Conservation (phyloP, 2,329 filamentous ascomycete species). For the Nemania serpens region DNA sequence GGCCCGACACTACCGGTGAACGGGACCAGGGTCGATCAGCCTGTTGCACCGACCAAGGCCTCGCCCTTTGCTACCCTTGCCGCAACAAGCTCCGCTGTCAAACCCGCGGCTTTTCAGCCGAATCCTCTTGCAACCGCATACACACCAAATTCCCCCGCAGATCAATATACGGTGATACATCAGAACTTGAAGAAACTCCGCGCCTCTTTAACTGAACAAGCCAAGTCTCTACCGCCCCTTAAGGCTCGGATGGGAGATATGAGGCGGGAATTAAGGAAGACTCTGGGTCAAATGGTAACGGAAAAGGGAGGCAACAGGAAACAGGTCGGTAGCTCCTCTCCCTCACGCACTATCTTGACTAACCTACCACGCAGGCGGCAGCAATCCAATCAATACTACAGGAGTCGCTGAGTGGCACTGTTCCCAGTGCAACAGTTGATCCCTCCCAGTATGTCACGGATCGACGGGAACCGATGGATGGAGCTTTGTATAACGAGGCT, state of each 20-base stretch:
- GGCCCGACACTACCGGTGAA: conserved; percentile 23
- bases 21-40: conserved; percentile 27
- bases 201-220: conserved; percentile 53
- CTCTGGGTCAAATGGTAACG: conserved; percentile 72
- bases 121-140: conserved; percentile 25
- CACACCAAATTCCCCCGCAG: conserved; percentile 34
- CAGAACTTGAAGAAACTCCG: conserved; percentile 66
- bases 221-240: conserved; percentile 59
- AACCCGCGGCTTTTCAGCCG: conserved; percentile 23
- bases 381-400: conserved; percentile 59
- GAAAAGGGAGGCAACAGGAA: conserved; percentile 65
- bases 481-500: conserved; percentile 55
- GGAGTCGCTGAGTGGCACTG: conserved; percentile 55
- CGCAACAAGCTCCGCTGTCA: conserved; percentile 4
- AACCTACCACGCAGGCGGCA: conserved; percentile 43
- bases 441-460: conserved; percentile 58
- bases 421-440: conserved; percentile 59
- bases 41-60: conserved; percentile 1
- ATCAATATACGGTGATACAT: conserved; percentile 64
- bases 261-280: conserved; percentile 71
- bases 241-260: conserved; percentile 73
- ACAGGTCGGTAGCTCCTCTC: conserved; percentile 50
- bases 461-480: conserved; percentile 53
- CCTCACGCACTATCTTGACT: conserved; percentile 1
- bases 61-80: conserved; percentile 24